Conservation (phyloP, 768 basidiomycete genomes). For the Daedaleopsis sinensis region DNA sequence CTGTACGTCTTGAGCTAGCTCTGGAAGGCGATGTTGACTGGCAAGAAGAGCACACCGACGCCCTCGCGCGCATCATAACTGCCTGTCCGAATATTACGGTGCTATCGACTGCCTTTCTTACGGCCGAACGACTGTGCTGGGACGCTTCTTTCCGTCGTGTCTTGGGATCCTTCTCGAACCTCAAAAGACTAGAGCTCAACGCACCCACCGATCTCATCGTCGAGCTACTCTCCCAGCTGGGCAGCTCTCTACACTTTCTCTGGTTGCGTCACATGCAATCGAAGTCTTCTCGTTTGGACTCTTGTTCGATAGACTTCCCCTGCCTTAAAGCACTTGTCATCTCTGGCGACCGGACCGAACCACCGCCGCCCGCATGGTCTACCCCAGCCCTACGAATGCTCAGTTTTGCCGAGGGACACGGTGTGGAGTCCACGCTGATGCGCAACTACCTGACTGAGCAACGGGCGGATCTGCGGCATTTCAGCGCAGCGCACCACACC, state of each 20-base stretch:
- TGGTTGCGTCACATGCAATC: constrained; percentile 3
- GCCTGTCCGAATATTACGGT: constrained; percentile 18
- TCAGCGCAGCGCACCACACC: background rate
- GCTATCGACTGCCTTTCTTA: constrained; percentile 21
- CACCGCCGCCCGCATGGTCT: constrained; percentile 1
- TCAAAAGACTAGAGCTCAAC: constrained; percentile 17
- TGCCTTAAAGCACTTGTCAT: constrained; percentile 1
- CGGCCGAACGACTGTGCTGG: constrained; percentile 11
- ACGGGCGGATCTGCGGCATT: background rate
- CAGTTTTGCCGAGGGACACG: background rate
- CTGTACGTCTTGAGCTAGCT: constrained; percentile 21
- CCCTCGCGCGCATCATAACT: constrained; percentile 13
- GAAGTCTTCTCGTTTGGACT: background rate
- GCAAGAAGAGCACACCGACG: constrained; percentile 13
- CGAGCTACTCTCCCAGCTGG: constrained; percentile 4
- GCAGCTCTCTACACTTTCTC: constrained; percentile 10
- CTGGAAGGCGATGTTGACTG: constrained; percentile 22
- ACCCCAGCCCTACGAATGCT: constrained; percentile 6
- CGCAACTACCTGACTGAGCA: constrained; percentile 2
- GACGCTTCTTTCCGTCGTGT: background rate
- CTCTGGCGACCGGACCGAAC: constrained; percentile 2
- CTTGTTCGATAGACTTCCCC: constrained; percentile 2
- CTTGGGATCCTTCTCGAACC: background rate
- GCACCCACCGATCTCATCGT: constrained; percentile 3
- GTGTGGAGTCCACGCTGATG: background rate